Base-by-base conservation (phyloP, 495 filamentous ascomycete genomes). In the Hamigera avellanea region DNA sequence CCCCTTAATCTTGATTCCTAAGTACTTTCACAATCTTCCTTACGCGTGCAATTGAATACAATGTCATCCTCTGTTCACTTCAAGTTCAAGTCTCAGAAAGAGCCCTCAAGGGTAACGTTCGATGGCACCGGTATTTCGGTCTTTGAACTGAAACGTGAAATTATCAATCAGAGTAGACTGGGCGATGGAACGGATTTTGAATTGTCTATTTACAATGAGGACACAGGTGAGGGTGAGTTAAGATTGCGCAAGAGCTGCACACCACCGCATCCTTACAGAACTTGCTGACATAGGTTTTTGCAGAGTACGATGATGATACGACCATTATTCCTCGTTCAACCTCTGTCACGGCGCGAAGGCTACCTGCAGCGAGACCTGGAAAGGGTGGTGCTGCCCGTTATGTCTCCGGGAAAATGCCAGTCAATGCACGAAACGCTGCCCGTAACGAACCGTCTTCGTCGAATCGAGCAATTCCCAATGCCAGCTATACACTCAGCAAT, bases 41-140 rank as follows among this genome's bases (percentile, higher is more conserved):
- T 50, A 49, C 46, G 41, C 52, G 38, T 54, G 50, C 64, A 80
- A 50, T 57, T 59, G 56, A 63, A 65, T 65, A 62, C 59, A 66
- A 98, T 98, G 91, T 73, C 88, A 63, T 95, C 93, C 38, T 95
- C 87, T 44, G 88, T 99, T 57, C 95, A 94, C 67, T 96, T 94
- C 82, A 94, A 93, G 67, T 99, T 96, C 82, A 96, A 95, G 71
- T 95, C 89, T 40, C 85, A 91, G 57, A 94, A 89, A 64, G 93
- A 96, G 57, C 84, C 89, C 37, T 81, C 85, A 15, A 72, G 87
- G 54, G 84, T 99, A 41, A 81, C 85, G 49, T 99, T 99, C 65
- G 91, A 99, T 66, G 91, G 91, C 53, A 95, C 91, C 49, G 85
- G 85, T 63, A 95, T 99, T 43, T 93, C 91, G 38, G 91, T 96